A percentile compares a stretch with the other conserved stretches of the same genome.
Evolutionary conservation across 2,329 filamentous ascomycete genomes (phyloP).

Genomic region (Camptophora hylomeconis): DNA sequence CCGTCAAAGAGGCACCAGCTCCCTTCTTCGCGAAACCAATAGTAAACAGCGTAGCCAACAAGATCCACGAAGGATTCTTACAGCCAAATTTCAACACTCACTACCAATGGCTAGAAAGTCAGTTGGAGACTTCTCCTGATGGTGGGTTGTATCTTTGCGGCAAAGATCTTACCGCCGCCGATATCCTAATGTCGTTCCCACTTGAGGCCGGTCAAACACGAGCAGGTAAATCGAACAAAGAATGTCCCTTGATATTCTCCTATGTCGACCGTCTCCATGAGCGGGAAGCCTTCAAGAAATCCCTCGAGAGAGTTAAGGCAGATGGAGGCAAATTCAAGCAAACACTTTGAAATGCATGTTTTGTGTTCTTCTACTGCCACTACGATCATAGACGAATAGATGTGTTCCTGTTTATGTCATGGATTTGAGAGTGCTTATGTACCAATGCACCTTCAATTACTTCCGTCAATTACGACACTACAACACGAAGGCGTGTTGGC

Average conservation of each 20-base stretch:
- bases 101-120: slow-evolving; percentile 32
- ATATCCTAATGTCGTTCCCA: slow-evolving; percentile 36
- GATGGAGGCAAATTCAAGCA: slow-evolving; percentile 24
- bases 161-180: slow-evolving; percentile 29
- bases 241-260: slow-evolving; percentile 25
- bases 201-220: slow-evolving; percentile 25
- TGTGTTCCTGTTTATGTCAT: too few species aligned
- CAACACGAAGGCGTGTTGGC: too few species aligned
- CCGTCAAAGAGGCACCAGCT: slow-evolving; percentile 39
- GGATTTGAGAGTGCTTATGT: too few species aligned
- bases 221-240: slow-evolving; percentile 22
- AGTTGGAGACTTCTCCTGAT: slow-evolving; percentile 29
- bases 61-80: slow-evolving; percentile 28
- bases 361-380: too few species aligned
- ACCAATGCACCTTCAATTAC: too few species aligned
- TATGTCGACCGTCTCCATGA: slow-evolving; percentile 26
- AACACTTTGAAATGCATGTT: slow-evolving; percentile 8
- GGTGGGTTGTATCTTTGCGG: slow-evolving; percentile 30
- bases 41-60: slow-evolving; percentile 39
- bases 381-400: too few species aligned
- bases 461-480: too few species aligned
- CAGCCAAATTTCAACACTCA: slow-evolving; percentile 28
- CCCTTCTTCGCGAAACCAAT: slow-evolving; percentile 60
- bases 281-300: slow-evolving; percentile 26
- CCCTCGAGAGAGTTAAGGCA: slow-evolving; percentile 28